Conservation (phyloP, 108 stramenopile genomes). For the Mayamaea pseudoterrestris region DNA sequence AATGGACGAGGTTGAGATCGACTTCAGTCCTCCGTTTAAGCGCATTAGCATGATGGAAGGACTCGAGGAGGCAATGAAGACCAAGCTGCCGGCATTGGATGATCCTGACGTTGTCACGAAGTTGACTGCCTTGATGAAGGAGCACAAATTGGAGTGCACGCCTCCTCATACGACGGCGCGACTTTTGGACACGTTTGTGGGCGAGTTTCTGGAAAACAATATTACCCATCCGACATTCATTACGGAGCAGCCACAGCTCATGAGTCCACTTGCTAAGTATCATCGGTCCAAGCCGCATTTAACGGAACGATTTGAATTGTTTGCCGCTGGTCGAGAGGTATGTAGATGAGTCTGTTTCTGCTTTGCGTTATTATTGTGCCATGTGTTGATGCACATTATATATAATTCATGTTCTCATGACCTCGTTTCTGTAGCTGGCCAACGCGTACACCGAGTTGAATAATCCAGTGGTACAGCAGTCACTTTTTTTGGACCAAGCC, state of each 20-base stretch:
- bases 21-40: constrained; percentile 97
- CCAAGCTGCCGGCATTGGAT: constrained; percentile 77
- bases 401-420: constrained; percentile 9
- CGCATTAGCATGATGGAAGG: constrained; percentile 95
- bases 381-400: constrained; percentile 8
- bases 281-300: constrained; percentile 88
- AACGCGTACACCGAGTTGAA: constrained; percentile 99
- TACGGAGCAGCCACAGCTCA: constrained; percentile 95
- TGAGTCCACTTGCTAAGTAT: constrained; percentile 98
- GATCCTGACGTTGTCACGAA: constrained; percentile 75
- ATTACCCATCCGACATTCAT: constrained; percentile 84
- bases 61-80: constrained; percentile 81
- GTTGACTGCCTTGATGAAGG: constrained; percentile 53
- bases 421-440: constrained; percentile 57
- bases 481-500: constrained; percentile 93
- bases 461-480: constrained; percentile 90
- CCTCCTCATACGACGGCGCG: constrained; percentile 94
- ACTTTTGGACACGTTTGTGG: constrained; percentile 94
- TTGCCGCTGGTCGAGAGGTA: constrained; percentile 94
- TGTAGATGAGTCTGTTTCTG: no score
- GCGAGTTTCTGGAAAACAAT: constrained; percentile 90
- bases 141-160: constrained; percentile 80
- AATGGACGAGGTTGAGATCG: constrained; percentile 80
- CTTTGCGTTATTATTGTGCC: not conserved
- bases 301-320: constrained; percentile 98